phyloP scores from a whole-genome alignment of 352 stramenopile genomes.

The Globisporangium paroecandrum region DNA sequence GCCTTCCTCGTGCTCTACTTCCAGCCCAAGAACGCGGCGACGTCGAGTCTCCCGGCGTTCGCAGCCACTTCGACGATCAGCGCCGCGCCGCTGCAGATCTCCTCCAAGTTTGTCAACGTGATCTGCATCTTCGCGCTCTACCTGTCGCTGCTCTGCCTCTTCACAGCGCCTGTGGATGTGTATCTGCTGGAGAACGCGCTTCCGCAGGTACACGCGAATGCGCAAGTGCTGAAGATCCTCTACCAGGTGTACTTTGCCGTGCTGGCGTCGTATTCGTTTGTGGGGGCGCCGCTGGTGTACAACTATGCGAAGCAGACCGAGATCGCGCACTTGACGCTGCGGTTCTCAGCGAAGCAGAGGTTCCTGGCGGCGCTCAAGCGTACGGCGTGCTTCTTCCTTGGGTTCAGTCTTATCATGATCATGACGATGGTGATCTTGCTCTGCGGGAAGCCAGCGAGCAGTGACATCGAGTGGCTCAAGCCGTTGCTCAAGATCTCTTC shows the following conservation, averaged over 20 bases:
- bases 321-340: slow-evolving; percentile 77
- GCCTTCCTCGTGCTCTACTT: slow-evolving; percentile 54
- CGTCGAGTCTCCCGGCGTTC: slow-evolving; percentile 51
- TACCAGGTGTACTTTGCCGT: slow-evolving; percentile 73
- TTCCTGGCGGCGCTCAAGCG: slow-evolving; percentile 65
- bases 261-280: slow-evolving; percentile 62
- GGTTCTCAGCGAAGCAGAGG: slow-evolving; percentile 48
- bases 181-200: slow-evolving; percentile 73
- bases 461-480: slow-evolving; percentile 80
- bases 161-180: slow-evolving; percentile 77
- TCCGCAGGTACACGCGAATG: slow-evolving; percentile 54
- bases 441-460: slow-evolving; percentile 70
- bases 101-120: slow-evolving; percentile 63
- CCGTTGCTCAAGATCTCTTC: slow-evolving; percentile 74
- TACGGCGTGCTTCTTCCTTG: slow-evolving; percentile 72
- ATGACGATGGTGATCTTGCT: slow-evolving; percentile 70
- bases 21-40: slow-evolving; percentile 52
- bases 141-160: slow-evolving; percentile 67
- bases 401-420: slow-evolving; percentile 56
- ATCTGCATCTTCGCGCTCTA: slow-evolving; percentile 74
- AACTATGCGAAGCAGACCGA: slow-evolving; percentile 84
- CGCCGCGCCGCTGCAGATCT: slow-evolving; percentile 53
- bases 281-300: slow-evolving; percentile 70
- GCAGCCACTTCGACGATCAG: slow-evolving; percentile 53
- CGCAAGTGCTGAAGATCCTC: slow-evolving; percentile 45